Percentiles rank a stretch among this genome's conserved stretches.
These are phyloP conservation scores for Zoysia pacifica DNA, from an alignment of 176 grass and related monocot genomes.

Conservation along the genomic window DNA sequence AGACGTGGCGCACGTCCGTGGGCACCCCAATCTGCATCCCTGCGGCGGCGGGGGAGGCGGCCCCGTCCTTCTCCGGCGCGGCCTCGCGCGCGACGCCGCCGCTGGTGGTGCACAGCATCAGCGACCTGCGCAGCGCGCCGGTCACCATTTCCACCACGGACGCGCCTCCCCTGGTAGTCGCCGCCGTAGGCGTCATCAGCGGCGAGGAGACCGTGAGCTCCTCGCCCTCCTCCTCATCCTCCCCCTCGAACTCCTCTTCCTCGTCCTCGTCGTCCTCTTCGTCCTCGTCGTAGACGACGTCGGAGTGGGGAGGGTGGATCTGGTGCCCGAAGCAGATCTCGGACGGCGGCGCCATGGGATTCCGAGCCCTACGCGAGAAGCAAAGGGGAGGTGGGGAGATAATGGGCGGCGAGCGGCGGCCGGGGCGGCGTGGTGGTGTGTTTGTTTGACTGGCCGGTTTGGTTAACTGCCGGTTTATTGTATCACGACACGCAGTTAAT, in stretches of 20 bases:
- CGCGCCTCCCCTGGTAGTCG: constrained; percentile 43
- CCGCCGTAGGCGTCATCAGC: constrained; percentile 38
- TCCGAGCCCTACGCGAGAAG: constrained; percentile 35
- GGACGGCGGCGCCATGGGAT: constrained; percentile 70
- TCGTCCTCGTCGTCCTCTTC: constrained; percentile 25
- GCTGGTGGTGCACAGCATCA: constrained; percentile 87
- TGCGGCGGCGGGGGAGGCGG: neutral
- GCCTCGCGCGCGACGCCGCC: constrained; percentile 31
- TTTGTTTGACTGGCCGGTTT: neutral
- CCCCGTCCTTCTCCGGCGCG: constrained; percentile 37
- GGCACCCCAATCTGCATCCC: constrained; percentile 91
- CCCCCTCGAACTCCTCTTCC: neutral
- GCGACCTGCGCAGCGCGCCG: constrained; percentile 82
- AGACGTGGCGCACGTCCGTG: constrained; percentile 86
- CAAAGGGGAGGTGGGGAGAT: constrained; percentile 37
- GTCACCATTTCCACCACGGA: constrained; percentile 73
- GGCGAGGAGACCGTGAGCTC: constrained; percentile 58
- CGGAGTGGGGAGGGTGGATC: constrained; percentile 43
- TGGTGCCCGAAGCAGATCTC: constrained; percentile 68
- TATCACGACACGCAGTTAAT: neutral
- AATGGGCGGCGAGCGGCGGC: constrained; percentile 48
- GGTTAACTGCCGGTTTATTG: constrained; percentile 26
- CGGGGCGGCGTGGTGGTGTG: constrained; percentile 32
- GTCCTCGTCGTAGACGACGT: constrained; percentile 49
- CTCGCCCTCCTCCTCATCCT: constrained; percentile 35